Evolutionary conservation across 257 asterid species (phyloP).

Genomic region (Forsythia suspensa): DNA sequence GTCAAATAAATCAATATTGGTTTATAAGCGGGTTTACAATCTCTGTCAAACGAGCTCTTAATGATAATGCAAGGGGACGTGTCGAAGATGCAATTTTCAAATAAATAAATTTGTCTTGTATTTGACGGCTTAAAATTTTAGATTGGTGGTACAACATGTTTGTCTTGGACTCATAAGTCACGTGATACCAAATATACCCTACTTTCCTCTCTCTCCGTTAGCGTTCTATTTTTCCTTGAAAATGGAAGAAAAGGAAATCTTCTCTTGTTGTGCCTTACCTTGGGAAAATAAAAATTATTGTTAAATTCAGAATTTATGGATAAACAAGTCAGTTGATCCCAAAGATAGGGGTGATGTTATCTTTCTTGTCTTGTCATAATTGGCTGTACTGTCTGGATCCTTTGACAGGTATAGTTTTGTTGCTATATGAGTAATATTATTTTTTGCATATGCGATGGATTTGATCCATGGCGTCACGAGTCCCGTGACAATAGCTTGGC

Average conservation of each 20-base stretch:
- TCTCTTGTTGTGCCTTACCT: neutral
- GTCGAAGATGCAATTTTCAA: neutral
- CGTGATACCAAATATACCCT: neutral
- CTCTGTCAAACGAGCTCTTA: no score
- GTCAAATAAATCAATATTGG: no score
- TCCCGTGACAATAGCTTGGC: neutral
- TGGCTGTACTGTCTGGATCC: conserved; percentile 10
- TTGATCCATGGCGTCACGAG: neutral
- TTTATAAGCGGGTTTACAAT: no score
- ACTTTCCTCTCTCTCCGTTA: neutral
- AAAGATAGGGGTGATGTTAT: neutral
- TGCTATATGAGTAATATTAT: neutral
- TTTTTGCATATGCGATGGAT: neutral
- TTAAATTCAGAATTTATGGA: neutral
- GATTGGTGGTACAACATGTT: neutral
- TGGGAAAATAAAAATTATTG: neutral
- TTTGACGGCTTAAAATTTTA: neutral
- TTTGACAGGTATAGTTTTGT: neutral
- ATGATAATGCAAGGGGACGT: neutral
- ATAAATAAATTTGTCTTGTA: neutral
- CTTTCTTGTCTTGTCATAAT: neutral
- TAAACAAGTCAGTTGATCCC: neutral
- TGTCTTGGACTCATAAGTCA: neutral
- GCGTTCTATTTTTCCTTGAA: neutral
- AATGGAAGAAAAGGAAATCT: no score